Evolutionary conservation across 1,284 basidiomycete genomes (phyloP).

Genomic region (Wolfiporia cocos): DNA sequence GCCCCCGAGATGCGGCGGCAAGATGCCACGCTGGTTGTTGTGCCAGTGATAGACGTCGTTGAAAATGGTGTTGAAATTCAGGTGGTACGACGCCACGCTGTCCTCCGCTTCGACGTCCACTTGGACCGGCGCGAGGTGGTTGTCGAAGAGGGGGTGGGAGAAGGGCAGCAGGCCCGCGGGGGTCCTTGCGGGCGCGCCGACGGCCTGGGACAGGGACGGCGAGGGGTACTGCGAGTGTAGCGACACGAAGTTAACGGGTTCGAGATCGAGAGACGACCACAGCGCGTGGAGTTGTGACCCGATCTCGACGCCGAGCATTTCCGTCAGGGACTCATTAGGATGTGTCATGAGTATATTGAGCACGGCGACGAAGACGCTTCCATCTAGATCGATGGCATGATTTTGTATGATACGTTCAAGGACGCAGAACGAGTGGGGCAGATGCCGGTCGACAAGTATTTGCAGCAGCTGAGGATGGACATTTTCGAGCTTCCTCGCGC

Average conservation of each 20-base stretch:
- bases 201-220: neutral
- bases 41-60: conserved; percentile 57
- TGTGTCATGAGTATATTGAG: conserved; percentile 29
- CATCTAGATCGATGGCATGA: conserved; percentile 40
- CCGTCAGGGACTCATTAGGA: conserved; percentile 13
- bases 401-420: conserved; percentile 23
- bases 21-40: conserved; percentile 37
- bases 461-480: conserved; percentile 26
- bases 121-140: conserved; percentile 34
- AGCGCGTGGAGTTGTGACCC: conserved; percentile 18
- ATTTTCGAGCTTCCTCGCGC: conserved; percentile 30
- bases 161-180: conserved; percentile 40
- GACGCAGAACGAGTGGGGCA: conserved; percentile 31
- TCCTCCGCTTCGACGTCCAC: conserved; percentile 20
- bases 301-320: conserved; percentile 28
- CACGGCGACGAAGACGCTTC: conserved; percentile 41
- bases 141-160: conserved; percentile 42
- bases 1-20: conserved; percentile 53
- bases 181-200: neutral
- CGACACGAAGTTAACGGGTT: conserved; percentile 10
- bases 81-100: conserved; percentile 12
- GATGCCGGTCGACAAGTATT: conserved; percentile 29
- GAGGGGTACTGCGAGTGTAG: conserved; percentile 10
- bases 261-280: conserved; percentile 16
- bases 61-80: conserved; percentile 40